Evolutionary conservation across 257 asterid genomes (phyloP).

Genomic region (Paulownia fortunei): DNA sequence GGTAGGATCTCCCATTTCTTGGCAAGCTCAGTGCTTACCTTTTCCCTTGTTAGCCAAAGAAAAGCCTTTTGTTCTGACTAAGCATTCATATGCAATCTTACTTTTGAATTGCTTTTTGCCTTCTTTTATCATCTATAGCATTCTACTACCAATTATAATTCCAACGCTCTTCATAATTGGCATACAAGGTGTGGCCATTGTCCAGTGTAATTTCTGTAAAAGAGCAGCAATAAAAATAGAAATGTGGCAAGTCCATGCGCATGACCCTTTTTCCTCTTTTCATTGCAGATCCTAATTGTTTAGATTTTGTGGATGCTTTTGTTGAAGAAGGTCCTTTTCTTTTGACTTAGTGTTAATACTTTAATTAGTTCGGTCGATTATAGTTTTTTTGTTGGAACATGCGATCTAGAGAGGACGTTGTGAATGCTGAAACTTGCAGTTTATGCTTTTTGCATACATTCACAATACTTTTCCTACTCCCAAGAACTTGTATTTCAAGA

Average conservation of each 20-base stretch:
- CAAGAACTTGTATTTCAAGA: too few relatives aligned
- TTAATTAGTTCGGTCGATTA: neutral
- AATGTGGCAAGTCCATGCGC: neutral
- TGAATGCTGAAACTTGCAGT: too few relatives aligned
- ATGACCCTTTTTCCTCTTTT: constrained; percentile 9
- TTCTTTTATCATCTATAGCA: neutral
- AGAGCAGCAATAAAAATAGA: constrained; percentile 16
- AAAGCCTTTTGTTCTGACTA: too few relatives aligned
- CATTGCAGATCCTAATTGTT: constrained; percentile 81
- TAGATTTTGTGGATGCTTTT: constrained; percentile 73
- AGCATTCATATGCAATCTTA: neutral
- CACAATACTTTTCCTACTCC: too few relatives aligned
- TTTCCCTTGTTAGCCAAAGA: constrained; percentile 14
- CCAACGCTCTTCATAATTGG: neutral
- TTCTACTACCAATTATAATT: neutral
- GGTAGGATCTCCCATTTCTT: constrained; percentile 55
- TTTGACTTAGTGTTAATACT: constrained; percentile 18
- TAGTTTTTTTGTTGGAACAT: neutral
- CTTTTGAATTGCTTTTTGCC: neutral
- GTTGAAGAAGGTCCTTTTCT: constrained; percentile 67
- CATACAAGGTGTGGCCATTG: neutral
- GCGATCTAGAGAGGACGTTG: neutral
- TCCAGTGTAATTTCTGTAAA: neutral
- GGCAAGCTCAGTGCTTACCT: constrained; percentile 15
- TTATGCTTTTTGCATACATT: too few relatives aligned